These are phyloP conservation scores for Gymnopus androsaceus DNA, from an alignment of 1,284 basidiomycete species.

Conservation along the genomic window DNA sequence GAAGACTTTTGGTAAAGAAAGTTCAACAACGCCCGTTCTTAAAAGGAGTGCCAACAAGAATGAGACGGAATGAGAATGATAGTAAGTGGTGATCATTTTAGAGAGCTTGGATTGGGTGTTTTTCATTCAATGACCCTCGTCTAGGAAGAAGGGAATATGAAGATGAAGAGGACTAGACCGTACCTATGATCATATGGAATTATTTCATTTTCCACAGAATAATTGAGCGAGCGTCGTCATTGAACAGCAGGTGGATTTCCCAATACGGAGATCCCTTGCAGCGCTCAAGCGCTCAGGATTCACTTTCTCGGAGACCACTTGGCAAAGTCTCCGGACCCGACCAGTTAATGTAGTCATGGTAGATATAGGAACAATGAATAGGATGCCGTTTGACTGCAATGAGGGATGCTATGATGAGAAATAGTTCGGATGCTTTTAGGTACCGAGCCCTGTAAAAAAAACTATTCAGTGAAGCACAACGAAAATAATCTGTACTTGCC, in stretches of 20 bases:
- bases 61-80: conserved; percentile 94
- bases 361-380: conserved; percentile 96
- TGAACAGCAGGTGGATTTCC: conserved; percentile 92
- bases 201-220: conserved; percentile 94
- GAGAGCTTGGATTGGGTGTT: conserved; percentile 96
- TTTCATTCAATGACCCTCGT: conserved; percentile 99
- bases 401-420: conserved; percentile 92
- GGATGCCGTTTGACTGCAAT: conserved; percentile 91
- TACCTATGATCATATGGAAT: conserved; percentile 97
- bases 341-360: conserved; percentile 99
- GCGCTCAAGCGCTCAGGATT: conserved; percentile 76
- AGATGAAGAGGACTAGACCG: conserved; percentile 25
- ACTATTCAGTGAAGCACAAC: conserved; percentile 14
- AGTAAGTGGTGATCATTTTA: conserved; percentile 91
- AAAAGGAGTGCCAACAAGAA: conserved; percentile 96
- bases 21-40: conserved; percentile 98
- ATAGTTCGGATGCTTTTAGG: conserved; percentile 97
- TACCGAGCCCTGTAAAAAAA: conserved; percentile 76
- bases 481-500: conserved; percentile 50
- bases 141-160: conserved; percentile 35
- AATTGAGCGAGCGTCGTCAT: conserved; percentile 93
- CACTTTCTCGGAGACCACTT: conserved; percentile 98
- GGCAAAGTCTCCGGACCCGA: conserved; percentile 95
- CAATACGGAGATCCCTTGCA: conserved; percentile 77
- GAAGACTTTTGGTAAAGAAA: conserved; percentile 98